Evolutionary conservation across 148 eudicot genomes (phyloP).

Genomic region (Cornus suecica): DNA sequence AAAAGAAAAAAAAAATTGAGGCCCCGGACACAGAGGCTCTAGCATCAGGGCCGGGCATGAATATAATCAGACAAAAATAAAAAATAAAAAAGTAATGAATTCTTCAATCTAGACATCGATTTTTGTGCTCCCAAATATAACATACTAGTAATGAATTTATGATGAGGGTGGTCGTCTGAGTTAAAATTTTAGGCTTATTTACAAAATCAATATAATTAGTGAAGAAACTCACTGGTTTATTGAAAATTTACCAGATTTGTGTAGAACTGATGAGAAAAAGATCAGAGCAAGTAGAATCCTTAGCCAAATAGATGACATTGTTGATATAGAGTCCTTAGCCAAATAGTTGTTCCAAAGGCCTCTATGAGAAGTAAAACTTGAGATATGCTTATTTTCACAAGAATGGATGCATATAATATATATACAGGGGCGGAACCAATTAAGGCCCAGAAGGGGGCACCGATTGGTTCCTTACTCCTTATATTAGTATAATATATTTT

Average conservation of each 20-base stretch:
- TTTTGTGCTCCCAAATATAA: background rate
- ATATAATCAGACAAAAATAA: too few species aligned
- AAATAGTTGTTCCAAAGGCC: conserved; percentile 5
- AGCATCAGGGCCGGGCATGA: too few species aligned
- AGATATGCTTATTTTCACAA: background rate
- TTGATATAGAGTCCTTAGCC: conserved; percentile 10
- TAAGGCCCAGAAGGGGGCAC: too few species aligned
- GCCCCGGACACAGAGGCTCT: too few species aligned
- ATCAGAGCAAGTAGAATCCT: conserved; percentile 27
- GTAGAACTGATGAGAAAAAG: conserved; percentile 20
- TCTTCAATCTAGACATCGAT: background rate
- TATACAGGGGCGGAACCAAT: too few species aligned
- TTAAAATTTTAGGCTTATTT: background rate
- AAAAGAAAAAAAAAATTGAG: too few species aligned
- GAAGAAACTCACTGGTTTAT: background rate
- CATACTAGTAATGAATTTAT: too few species aligned
- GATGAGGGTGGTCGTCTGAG: too few species aligned
- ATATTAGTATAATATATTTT: too few species aligned
- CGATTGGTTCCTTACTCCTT: too few species aligned
- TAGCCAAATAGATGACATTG: conserved; percentile 11
- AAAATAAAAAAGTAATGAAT: background rate
- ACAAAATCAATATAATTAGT: background rate
- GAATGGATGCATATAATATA: background rate
- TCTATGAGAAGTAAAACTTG: background rate
- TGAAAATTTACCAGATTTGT: conserved; percentile 26